phyloP scores from a whole-genome alignment of 1,139 yeast genomes.

The Geotrichum candidum region DNA sequence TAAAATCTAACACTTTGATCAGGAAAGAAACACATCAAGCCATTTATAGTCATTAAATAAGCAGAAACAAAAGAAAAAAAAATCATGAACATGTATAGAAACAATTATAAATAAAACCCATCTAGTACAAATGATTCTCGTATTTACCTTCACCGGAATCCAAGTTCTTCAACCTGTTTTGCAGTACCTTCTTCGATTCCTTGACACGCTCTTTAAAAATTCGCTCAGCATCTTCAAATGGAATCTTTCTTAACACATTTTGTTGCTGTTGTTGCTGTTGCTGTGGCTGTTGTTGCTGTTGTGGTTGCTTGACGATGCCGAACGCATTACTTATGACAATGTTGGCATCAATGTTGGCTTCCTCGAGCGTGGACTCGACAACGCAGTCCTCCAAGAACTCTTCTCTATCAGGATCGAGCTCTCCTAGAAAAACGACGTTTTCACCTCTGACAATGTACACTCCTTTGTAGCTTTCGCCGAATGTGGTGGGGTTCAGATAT shows the following conservation, averaged over 20 bases:
- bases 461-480: conserved; percentile 72
- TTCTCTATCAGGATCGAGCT: conserved; percentile 83
- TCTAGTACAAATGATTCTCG: conserved; percentile 14
- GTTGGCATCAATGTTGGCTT: conserved; percentile 9
- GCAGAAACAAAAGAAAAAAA: neutral
- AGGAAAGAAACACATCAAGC: neutral
- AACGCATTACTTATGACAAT: neutral
- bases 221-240: conserved; percentile 16
- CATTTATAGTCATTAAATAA: neutral
- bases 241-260: conserved; percentile 12
- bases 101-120: neutral
- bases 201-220: conserved; percentile 9
- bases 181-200: conserved; percentile 1
- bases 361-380: conserved; percentile 11
- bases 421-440: conserved; percentile 93
- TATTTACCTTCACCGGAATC: conserved; percentile 10
- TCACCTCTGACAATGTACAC: conserved; percentile 93
- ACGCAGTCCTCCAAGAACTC: conserved; percentile 38
- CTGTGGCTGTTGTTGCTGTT: neutral
- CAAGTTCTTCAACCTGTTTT: conserved; percentile 9
- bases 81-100: neutral
- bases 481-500: conserved; percentile 52
- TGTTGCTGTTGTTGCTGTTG: conserved; percentile 3
- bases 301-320: neutral
- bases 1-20: neutral